These are phyloP conservation scores for Neophaeococcomyces mojaviensis DNA, from an alignment of 2,329 filamentous ascomycete species.

Conservation along the genomic window DNA sequence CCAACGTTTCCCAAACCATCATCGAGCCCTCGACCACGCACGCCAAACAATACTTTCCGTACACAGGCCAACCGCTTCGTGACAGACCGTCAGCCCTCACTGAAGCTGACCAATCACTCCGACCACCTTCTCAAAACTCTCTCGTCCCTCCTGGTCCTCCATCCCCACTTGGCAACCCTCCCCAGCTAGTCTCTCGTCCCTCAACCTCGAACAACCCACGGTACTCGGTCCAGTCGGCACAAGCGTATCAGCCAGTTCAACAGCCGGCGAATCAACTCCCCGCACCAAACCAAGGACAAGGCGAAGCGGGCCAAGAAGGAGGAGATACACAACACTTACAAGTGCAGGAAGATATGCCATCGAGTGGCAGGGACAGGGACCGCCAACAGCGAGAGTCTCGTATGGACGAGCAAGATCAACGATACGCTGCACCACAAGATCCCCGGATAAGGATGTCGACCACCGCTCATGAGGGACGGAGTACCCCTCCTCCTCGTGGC, in stretches of 20 bases:
- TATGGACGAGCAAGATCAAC: conserved; percentile 21
- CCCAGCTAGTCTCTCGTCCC: conserved; percentile 17
- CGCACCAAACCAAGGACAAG: conserved; percentile 10
- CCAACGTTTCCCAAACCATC: conserved; percentile 1
- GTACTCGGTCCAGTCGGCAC: conserved; percentile 18
- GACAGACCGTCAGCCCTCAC: conserved; percentile 31
- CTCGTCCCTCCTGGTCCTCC: conserved; percentile 31
- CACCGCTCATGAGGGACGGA: conserved; percentile 35
- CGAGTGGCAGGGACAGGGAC: conserved; percentile 18
- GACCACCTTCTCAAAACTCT: conserved; percentile 31
- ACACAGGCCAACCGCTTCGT: conserved; percentile 29
- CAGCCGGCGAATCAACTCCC: conserved; percentile 18
- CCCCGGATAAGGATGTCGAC: conserved; percentile 21
- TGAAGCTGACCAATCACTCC: conserved; percentile 23
- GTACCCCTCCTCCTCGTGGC: conserved; percentile 38
- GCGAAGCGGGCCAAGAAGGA: conserved; percentile 9
- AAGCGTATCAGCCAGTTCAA: conserved; percentile 12
- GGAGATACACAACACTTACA: conserved; percentile 10
- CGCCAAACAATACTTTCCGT: not conserved
- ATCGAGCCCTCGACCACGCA: not conserved
- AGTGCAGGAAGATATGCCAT: conserved; percentile 13
- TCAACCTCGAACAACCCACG: conserved; percentile 16
- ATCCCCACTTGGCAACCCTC: conserved; percentile 23
- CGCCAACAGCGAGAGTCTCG: conserved; percentile 22
- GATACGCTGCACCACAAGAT: conserved; percentile 25